Base-by-base conservation (phyloP, 1,284 basidiomycete species). In the Stygiomarasmius scandens region DNA sequence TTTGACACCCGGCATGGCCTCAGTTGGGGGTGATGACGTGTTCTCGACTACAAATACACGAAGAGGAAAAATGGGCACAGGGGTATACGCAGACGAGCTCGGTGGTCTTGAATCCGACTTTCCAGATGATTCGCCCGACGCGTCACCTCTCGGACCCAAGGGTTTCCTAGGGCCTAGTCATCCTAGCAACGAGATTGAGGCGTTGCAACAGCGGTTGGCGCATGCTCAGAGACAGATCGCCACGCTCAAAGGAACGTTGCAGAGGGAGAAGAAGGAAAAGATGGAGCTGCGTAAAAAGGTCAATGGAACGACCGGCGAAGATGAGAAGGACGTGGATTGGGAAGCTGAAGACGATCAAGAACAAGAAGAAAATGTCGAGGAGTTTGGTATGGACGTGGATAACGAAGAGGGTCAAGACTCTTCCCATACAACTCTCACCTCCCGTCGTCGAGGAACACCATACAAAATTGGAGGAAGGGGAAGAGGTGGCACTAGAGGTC, bases 211-310 rank as follows among this genome's bases (percentile, higher is more conserved):
- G 65, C 79, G 87, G 25, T 79, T 94, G 36, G 87, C 90, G 12
- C 92, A 93, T 71, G 90, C 92, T 6, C 90, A 93, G 67, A 76
- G 90, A 54, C 89, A 92, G 66, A 89, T 95, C 66, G 82, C 80
- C 60, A 92, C 91, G 4, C 80, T 95, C 58, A 90, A 92, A 67
- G 83, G 86, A 46, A 87, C 87, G 1, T 69, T 95, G 48, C 84
- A 86, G 67, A 80, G 90, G 58, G 92, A 94, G 77, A 93, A 93
- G 73, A 87, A 90, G 75, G 71, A 85, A 61, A 81, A 86, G 49
- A 82, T 92, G 69, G 85, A 88, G 58, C 82, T 83, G 65, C 77
- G 74, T 63, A 78, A 82, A 57, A 81, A 78, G 63, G 71, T 86
- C 63, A 66, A 77, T 57, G 70, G 74, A 44, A 66, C 74, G 46